A percentile compares a stretch with the other conserved stretches of the same genome.
Conservation (phyloP, 2,329 filamentous ascomycete species). For the Neopestalotiopsis clavispora region DNA sequence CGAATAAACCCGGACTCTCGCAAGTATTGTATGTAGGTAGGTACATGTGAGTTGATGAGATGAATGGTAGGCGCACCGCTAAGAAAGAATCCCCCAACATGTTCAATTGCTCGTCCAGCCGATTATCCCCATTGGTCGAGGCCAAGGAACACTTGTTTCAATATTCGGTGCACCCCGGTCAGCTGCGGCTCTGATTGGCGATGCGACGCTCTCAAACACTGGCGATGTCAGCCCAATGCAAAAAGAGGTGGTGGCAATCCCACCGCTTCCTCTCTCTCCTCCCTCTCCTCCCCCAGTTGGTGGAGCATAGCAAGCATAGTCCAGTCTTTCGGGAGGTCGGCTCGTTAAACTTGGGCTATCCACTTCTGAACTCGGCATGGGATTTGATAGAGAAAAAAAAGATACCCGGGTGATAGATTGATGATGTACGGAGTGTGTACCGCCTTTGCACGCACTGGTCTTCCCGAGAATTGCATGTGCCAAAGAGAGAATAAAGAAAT, state of each 20-base stretch:
- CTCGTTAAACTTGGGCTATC: neutral
- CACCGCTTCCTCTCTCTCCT: neutral
- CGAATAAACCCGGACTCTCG: neutral
- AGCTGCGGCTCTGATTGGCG: slow-evolving; percentile 16
- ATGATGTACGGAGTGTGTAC: neutral
- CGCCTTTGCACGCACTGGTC: neutral
- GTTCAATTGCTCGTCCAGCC: neutral
- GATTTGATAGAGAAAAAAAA: neutral
- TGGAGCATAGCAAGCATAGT: slow-evolving; percentile 9
- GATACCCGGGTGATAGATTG: neutral
- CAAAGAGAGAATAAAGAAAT: neutral
- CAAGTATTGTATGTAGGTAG: no score
- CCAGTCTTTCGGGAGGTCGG: neutral
- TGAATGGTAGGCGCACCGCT: neutral
- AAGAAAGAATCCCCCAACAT: neutral
- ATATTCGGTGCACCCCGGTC: neutral
- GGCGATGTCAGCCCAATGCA: slow-evolving; percentile 16
- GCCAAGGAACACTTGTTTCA: slow-evolving; percentile 15
- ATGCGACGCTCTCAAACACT: slow-evolving; percentile 17
- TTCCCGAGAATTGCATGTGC: slow-evolving; percentile 2
- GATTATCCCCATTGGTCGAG: slow-evolving; percentile 3
- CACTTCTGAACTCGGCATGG: neutral
- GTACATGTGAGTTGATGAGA: neutral
- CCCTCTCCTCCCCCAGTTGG: neutral
- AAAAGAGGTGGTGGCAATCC: slow-evolving; percentile 6